Evolutionary conservation across 2,329 filamentous ascomycete genomes (phyloP), one percentile per base, ranked within the genome.

Genomic region (Fusarium praegraminearum): DNA sequence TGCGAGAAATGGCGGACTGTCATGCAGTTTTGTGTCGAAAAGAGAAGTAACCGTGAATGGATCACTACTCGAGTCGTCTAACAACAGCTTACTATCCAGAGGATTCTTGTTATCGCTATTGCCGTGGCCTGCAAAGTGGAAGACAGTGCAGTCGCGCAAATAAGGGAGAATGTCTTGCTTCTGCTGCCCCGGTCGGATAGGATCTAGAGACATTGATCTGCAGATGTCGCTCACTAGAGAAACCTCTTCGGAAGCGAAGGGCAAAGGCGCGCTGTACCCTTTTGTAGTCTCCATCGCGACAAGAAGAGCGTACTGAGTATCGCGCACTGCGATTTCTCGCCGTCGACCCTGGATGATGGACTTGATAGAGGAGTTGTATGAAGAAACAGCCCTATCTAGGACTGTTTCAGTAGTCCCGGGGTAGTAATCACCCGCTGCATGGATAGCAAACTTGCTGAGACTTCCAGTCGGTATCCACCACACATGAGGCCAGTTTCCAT

Each of bases 41-140:
- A 59, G 30, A 3, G 47, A 51, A 16, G 47, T 24, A 18, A 57
- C 33, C 3, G 57, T 59, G 0, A 59, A 9, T 4, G 43, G 35
- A 7, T 59, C 26, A 4, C 3, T 52, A 0, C 3, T 9, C 33
- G 32, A 28, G 1, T 58, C 9, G 1, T 24, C 22, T 0, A 59
- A 12, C 3, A 43, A 22, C 9, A 58, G 28, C 20, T 35, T 41
- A 4, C 54, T 62, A 0, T 32, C 18, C 2, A 38, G 28, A 1
- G 60, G 49, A 13, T 63, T 13, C 0, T 33, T 7, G 4, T 4
- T 7, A 8, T 62, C 32, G 1, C 32, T 55, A 2, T 36, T n/a
- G 1, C 47, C 57, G 3, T 62, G 57, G 0, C 57, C 57, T 15
- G 35, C 57, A 11, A 63, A 63, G 12, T 63, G 60, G 7, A 62